A percentile compares a stretch with the other conserved stretches of the same genome.
phyloP scores from a whole-genome alignment of 2,329 filamentous ascomycete species.

The Paecilomyces sp. region DNA sequence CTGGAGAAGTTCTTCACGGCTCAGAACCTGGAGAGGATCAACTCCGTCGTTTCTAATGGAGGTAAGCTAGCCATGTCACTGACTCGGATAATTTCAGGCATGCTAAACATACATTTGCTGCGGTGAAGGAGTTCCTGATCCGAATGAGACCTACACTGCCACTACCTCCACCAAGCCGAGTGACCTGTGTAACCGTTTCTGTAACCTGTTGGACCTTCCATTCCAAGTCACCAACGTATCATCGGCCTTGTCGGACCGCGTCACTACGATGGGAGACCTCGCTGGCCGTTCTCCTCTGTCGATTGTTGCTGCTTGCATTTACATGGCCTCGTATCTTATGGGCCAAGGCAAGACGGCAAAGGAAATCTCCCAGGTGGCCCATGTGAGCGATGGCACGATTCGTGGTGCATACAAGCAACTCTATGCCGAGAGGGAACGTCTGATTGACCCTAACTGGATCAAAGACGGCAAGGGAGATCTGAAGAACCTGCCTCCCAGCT shows the following conservation, averaged over 20 bases:
- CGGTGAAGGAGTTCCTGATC: constrained; percentile 29
- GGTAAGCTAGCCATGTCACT: constrained; percentile 35
- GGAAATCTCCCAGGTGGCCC: constrained; percentile 75
- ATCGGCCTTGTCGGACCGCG: constrained; percentile 68
- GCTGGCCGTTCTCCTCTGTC: constrained; percentile 91
- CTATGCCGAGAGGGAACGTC: constrained; percentile 62
- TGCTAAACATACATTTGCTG: constrained; percentile 1
- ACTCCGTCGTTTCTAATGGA: constrained; percentile 45
- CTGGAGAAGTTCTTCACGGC: constrained; percentile 82
- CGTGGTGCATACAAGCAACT: constrained; percentile 91
- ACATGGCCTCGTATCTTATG: constrained; percentile 86
- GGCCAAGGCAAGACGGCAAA: constrained; percentile 72
- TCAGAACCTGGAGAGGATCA: constrained; percentile 55
- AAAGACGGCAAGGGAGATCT: constrained; percentile 63
- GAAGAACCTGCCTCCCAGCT: constrained; percentile 58
- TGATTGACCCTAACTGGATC: constrained; percentile 72
- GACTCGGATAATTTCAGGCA: constrained; percentile 9
- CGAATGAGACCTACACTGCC: constrained; percentile 58
- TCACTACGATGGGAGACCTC: constrained; percentile 69
- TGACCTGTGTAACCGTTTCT: constrained; percentile 84
- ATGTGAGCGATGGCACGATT: constrained; percentile 94
- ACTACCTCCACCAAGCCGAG: constrained; percentile 72
- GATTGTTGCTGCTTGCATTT: constrained; percentile 91
- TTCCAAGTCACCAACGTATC: constrained; percentile 74
- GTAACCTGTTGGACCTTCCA: constrained; percentile 70